These are phyloP conservation scores for Fusarium annulatum DNA, from an alignment of 2,329 filamentous ascomycete species.

Conservation along the genomic window DNA sequence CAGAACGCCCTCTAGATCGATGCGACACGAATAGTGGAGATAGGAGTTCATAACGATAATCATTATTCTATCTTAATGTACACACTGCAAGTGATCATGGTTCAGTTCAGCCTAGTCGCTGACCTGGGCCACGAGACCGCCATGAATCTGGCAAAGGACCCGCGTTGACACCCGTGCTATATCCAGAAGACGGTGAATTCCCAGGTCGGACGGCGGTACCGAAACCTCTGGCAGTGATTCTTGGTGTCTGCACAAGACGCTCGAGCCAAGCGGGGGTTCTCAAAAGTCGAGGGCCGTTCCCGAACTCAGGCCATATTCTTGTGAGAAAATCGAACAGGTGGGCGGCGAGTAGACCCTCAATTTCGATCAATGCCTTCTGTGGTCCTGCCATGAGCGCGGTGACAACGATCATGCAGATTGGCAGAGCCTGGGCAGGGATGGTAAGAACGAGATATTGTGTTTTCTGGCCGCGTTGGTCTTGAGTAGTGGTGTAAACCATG, in stretches of 20 bases:
- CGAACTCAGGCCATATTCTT: conserved; percentile 88
- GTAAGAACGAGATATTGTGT: conserved; percentile 84
- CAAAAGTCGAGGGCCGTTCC: conserved; percentile 81
- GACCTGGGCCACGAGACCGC: conserved; percentile 70
- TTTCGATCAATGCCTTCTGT: conserved; percentile 71
- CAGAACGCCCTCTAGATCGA: too few relatives aligned
- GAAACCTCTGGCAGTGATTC: conserved; percentile 32
- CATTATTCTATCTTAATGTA: too few relatives aligned
- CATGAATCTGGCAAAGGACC: conserved; percentile 72
- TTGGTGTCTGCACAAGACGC: conserved; percentile 67
- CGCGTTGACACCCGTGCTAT: conserved; percentile 55
- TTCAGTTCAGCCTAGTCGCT: conserved; percentile 65
- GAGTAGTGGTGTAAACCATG: conserved; percentile 83
- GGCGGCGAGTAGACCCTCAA: conserved; percentile 84
- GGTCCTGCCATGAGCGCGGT: conserved; percentile 72
- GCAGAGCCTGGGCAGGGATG: conserved; percentile 84
- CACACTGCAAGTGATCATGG: too few relatives aligned
- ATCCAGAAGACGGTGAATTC: conserved; percentile 48
- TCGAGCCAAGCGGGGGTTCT: conserved; percentile 79
- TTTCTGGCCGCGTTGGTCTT: conserved; percentile 83
- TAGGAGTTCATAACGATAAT: too few relatives aligned
- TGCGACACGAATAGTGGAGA: too few relatives aligned
- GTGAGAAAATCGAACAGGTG: conserved; percentile 93
- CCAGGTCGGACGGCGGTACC: conserved; percentile 69
- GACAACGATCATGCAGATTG: conserved; percentile 81